Base-by-base conservation (phyloP, 768 basidiomycete species). In the Trametes villosa region DNA sequence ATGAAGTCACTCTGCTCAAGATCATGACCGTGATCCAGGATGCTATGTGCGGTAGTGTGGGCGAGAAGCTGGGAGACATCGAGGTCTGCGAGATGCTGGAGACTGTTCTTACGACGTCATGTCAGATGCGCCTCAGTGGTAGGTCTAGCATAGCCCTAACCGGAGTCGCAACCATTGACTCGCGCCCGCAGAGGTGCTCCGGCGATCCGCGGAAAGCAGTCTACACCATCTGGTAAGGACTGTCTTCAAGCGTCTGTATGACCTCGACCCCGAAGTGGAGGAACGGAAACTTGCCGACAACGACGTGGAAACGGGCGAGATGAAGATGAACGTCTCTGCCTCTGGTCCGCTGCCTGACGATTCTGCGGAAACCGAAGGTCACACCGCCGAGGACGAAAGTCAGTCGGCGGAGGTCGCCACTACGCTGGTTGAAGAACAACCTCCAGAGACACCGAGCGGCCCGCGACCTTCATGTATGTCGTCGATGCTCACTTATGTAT, bases 1-100 rank as follows among this genome's bases (percentile, higher is more conserved):
- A 99, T 75, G 97, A 99, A 73, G 91, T 97, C 9, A 96, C 98
- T 9, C 80, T 98, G 8, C 82, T 96, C 64, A 92, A 88, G 73
- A 94, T 98, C 60, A 86, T 98, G 80, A 83, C 88, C 9, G 88
- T 98, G 18, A 94, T 96, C 53, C 86, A 92, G 62, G 86, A 91
- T 64, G 89, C 91, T 67, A 79, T 97, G 64, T 88, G 88, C 64
- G 81, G 86, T 58, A 77, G 74, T 57, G 85, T 92, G 29, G 89
- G 92, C 1, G 72, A 76, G n/a, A 78, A 80, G 11, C 81, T 98
- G 34, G 93, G 92, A 27, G 96, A 99, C 68, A 85, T 97, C 53
- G 94, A 95, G 71, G 89, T 98, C 17, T 99, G 97, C 71, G 97
- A 98, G 76, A 95, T 99, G 89, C 78, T 99, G 67, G 97, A 99